Evolutionary conservation across 1,284 basidiomycete species (phyloP), one percentile per base, ranked within the genome.

Genomic region (Kwoniella shivajii): DNA sequence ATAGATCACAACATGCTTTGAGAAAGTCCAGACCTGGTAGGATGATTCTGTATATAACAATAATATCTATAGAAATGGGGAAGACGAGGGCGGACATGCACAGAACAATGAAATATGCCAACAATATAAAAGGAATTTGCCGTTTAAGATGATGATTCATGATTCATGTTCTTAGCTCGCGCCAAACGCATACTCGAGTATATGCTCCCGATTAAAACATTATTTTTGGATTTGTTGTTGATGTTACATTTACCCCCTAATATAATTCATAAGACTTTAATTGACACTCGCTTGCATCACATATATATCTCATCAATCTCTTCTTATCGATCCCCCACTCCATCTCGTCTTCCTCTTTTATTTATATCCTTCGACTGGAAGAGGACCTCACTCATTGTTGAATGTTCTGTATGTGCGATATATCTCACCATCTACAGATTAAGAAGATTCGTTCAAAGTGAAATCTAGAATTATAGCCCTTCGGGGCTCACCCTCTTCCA

Each of bases 241-340:
- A 31, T 55, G 53, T 39, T 49, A 55, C 53, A 55, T 55, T 55
- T 55, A 55, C 45, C 53, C 53, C 53, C 41, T 39, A 31, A 39
- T n/a, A n/a, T n/a, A n/a, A n/a, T n/a, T 43, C 50, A 33, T 16
- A 9, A 26, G 10, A 13, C 14, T 36, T 41, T 18, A 16, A 38
- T 31, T 34, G 10, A 13, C 18, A 16, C 4, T 52, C 41, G 27
- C 18, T 38, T 50, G n/a, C 33, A 39, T 41, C 45, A 44, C 30
- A 30, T 44, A 41, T 33, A 27, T 26, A 24, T 4, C 24, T 33
- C 30, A 7, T 20, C 34, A 16, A 22, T 24, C 31, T 30, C 34
- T 20, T 45, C 34, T 33, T 4, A 22, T 34, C 16, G 18, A n/a
- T 24, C 30, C 6, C 27, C 33, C 36, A 18, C 33, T 36, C 26